Conservation (phyloP, 495 filamentous ascomycete species). For the Xylaria longipes region DNA sequence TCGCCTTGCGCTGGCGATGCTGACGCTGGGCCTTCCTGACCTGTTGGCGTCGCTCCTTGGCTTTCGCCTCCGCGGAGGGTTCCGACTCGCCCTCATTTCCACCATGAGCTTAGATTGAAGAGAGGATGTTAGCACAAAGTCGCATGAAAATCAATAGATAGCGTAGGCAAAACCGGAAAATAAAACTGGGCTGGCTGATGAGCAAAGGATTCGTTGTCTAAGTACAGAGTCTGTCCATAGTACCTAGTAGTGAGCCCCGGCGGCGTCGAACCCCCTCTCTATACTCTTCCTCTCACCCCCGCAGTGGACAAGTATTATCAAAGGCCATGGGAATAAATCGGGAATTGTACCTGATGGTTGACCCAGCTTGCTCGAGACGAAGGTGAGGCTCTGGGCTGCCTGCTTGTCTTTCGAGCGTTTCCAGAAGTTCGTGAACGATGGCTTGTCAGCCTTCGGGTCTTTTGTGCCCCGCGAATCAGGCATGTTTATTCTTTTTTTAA, state of each 20-base stretch:
- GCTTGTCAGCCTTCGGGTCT: slow-evolving; percentile 24
- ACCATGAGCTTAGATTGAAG: not conserved
- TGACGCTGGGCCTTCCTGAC: slow-evolving; percentile 59
- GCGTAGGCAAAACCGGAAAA: not conserved
- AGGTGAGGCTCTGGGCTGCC: slow-evolving; percentile 38
- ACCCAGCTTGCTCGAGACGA: slow-evolving; percentile 41
- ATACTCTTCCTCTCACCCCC: not conserved
- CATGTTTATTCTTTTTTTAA: not conserved
- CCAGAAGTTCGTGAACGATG: slow-evolving; percentile 48
- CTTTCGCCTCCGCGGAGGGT: slow-evolving; percentile 36
- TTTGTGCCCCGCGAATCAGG: slow-evolving; percentile 5
- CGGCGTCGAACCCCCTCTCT: not conserved
- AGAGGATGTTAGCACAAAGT: not conserved
- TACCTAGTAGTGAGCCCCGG: not conserved
- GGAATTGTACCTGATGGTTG: slow-evolving; percentile 32
- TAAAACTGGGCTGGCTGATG: not conserved
- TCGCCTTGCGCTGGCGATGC: slow-evolving; percentile 59
- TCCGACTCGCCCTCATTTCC: not conserved
- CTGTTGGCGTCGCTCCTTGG: slow-evolving; percentile 52
- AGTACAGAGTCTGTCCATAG: not conserved
- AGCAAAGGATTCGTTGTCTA: not conserved
- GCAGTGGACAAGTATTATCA: not conserved
- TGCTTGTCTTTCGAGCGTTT: slow-evolving; percentile 43
- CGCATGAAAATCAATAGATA: not conserved
- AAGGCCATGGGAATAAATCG: not conserved